phyloP scores from a whole-genome alignment of 805 yeast genomes.

The Nakazawaea ishiwadae region DNA sequence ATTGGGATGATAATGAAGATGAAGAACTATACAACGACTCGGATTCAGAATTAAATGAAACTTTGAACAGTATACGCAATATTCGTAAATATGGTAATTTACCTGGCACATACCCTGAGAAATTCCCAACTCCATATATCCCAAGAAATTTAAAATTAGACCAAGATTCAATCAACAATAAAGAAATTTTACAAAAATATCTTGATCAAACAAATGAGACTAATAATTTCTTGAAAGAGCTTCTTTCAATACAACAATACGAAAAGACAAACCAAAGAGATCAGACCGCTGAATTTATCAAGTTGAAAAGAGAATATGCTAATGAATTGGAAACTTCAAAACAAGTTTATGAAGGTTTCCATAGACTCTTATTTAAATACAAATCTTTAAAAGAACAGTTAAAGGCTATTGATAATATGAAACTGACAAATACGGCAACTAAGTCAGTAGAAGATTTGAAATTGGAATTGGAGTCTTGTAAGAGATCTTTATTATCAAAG shows the following conservation, averaged over 20 bases:
- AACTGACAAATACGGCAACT: slow-evolving; percentile 11
- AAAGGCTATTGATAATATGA: not conserved
- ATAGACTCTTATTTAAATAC: slow-evolving; percentile 26
- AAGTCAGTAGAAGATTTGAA: slow-evolving; percentile 19
- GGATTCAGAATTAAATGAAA: slow-evolving; percentile 11
- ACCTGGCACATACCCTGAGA: slow-evolving; percentile 11
- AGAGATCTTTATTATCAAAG: slow-evolving; percentile 15
- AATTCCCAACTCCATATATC: slow-evolving; percentile 11
- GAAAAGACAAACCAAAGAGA: slow-evolving; percentile 10
- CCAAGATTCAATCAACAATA: slow-evolving; percentile 1
- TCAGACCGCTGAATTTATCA: slow-evolving; percentile 17
- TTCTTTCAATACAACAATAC: slow-evolving; percentile 17
- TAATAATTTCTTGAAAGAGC: slow-evolving; percentile 20
- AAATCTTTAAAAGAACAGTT: slow-evolving; percentile 17
- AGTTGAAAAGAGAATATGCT: slow-evolving; percentile 24
- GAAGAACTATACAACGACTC: too few relatives aligned
- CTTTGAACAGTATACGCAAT: slow-evolving; percentile 6
- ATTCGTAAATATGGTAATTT: not conserved
- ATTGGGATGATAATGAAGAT: slow-evolving; percentile 5
- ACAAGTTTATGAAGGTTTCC: slow-evolving; percentile 27
- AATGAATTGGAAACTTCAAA: slow-evolving; percentile 26
- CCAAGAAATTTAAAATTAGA: slow-evolving; percentile 4
- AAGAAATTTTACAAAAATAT: slow-evolving; percentile 9
- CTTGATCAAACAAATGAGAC: slow-evolving; percentile 14
- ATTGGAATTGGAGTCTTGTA: slow-evolving; percentile 21